These are phyloP conservation scores for Cadophora gregata DNA, from an alignment of 2,329 filamentous ascomycete species.

Conservation along the genomic window DNA sequence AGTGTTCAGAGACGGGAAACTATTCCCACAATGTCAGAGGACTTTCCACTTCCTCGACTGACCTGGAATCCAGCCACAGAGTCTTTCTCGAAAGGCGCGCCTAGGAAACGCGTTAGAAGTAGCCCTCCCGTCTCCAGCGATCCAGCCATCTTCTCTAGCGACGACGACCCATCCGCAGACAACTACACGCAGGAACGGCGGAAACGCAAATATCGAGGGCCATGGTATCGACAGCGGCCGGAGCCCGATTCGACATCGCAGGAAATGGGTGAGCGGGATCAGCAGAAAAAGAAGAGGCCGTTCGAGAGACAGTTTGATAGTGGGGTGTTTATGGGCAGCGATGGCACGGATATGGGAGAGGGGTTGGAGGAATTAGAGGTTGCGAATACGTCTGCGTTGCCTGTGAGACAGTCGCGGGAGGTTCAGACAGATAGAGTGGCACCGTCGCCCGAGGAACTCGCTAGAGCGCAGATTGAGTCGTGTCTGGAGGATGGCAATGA, in stretches of 20 bases:
- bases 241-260: conserved; percentile 37
- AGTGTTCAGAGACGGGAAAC: neutral
- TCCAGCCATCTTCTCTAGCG: conserved; percentile 73
- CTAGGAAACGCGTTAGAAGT: conserved; percentile 51
- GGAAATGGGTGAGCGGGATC: conserved; percentile 24
- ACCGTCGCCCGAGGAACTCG: conserved; percentile 49
- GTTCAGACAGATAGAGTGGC: conserved; percentile 21
- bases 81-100: conserved; percentile 29
- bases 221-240: conserved; percentile 70
- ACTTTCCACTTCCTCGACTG: conserved; percentile 32
- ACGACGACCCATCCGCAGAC: conserved; percentile 71
- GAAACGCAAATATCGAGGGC: conserved; percentile 68
- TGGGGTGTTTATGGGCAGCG: conserved; percentile 72
- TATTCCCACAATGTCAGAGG: conserved; percentile 31
- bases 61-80: conserved; percentile 31
- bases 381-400: conserved; percentile 15
- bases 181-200: conserved; percentile 64
- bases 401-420: conserved; percentile 26
- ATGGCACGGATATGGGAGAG: conserved; percentile 55
- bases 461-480: conserved; percentile 53
- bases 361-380: conserved; percentile 30
- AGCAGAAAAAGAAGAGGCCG: conserved; percentile 51
- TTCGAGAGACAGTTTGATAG: conserved; percentile 69
- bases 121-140: conserved; percentile 64
- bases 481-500: conserved; percentile 66